Base-by-base conservation (phyloP, 345 rosid genomes). In the Durio zibethinus region DNA sequence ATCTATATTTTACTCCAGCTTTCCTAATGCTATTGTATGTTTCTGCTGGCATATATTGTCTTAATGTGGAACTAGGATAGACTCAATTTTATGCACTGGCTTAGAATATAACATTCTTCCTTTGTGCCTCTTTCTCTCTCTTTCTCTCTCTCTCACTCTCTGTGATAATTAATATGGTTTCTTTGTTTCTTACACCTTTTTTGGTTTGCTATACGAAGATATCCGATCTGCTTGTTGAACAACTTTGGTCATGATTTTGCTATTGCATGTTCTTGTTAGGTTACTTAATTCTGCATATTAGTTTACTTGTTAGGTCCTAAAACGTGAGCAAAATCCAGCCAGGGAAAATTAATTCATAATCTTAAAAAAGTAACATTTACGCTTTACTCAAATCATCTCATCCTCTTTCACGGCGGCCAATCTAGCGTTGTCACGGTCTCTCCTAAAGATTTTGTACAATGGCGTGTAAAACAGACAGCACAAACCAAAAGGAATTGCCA, bases 381-480 rank as follows among this genome's bases (percentile, higher is more conserved):
- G 38, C 5, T 36, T 36, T 6, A 0, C 81, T 85, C 80, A 81
- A 33, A 76, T 81, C 89, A 87, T 87, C 84, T 91, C 94, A 79
- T 77, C 87, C 47, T 86, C 94, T 87, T 88, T 93, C 52, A 66
- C 48, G 43, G 76, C 78, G 2, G 87, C 80, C 9, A 75, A 42
- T 80, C 84, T 87, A 18, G 85, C 97, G 48, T 82, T 91, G 35
- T 93, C 95, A 1, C 97, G 84, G 80, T 94, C 98, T 62, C 84
- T 85, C 80, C 84, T 83, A 48, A 93, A 94, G 62, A 76, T 68
- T 71, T 53, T 85, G 77, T 96, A 90, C 83, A 96, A 81, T 1
- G 99, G 99, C 23, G 97, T 92, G 83, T 96, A 96, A 65, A 86
- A 90, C 80, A 93, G 83, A 79, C 94, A 87, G 56, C 99, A 96